These are phyloP conservation scores for Trichoderma atroviride DNA, from an alignment of 2,329 filamentous ascomycete genomes.

Conservation along the genomic window DNA sequence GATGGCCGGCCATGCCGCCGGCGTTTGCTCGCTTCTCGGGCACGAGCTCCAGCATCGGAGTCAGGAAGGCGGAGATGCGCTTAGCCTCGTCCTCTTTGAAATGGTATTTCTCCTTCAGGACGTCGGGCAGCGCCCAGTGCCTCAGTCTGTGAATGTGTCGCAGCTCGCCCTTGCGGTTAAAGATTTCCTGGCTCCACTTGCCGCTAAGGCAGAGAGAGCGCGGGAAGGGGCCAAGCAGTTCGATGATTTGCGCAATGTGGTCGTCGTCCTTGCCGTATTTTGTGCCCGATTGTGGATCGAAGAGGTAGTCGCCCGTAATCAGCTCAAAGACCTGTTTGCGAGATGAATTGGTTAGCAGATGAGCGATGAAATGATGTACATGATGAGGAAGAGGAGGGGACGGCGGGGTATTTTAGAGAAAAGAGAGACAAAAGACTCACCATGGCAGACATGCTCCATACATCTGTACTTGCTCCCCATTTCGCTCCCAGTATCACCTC, in stretches of 20 bases:
- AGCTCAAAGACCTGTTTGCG: slow-evolving; percentile 83
- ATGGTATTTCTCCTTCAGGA: slow-evolving; percentile 95
- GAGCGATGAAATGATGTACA: too few species aligned
- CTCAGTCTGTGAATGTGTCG: slow-evolving; percentile 95
- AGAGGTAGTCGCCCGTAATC: slow-evolving; percentile 97
- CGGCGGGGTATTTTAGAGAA: neutral
- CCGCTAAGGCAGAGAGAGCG: slow-evolving; percentile 89
- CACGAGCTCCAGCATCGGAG: slow-evolving; percentile 87
- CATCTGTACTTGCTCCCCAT: slow-evolving; percentile 98
- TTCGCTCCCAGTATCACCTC: slow-evolving; percentile 96
- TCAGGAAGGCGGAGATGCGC: slow-evolving; percentile 77
- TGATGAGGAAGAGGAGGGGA: neutral
- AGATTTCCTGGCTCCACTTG: slow-evolving; percentile 98
- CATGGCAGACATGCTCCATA: slow-evolving; percentile 99
- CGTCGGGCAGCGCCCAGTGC: slow-evolving; percentile 93
- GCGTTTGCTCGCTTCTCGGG: slow-evolving; percentile 92
- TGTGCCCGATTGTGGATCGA: slow-evolving; percentile 96
- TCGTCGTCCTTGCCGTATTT: slow-evolving; percentile 99
- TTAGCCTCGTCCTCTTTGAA: slow-evolving; percentile 81
- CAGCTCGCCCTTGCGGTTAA: slow-evolving; percentile 95
- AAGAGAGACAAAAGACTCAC: slow-evolving; percentile 55
- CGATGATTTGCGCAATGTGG: slow-evolving; percentile 98
- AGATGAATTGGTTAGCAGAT: neutral
- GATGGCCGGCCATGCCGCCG: slow-evolving; percentile 87
- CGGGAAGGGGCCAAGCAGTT: slow-evolving; percentile 89